Base-by-base conservation (phyloP, 2,329 filamentous ascomycete genomes). In the Fusarium chuoi region DNA sequence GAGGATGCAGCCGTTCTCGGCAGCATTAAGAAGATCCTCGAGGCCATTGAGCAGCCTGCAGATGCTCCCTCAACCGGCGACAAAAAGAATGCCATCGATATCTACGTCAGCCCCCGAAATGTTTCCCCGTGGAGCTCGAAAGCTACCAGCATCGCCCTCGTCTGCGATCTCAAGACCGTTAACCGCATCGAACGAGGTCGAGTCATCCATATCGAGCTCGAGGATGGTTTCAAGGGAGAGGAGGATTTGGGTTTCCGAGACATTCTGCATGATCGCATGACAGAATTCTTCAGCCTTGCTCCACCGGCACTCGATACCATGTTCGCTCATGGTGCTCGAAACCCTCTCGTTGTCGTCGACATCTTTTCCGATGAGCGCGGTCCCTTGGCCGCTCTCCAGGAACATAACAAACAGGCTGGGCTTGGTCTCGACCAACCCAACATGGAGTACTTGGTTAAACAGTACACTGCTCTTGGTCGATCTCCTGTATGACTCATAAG, bases 81-180 rank as follows among this genome's bases (percentile, higher is more conserved):
- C 70, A 87, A 89, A 60, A 62, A 35, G 14, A 82, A 86, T 66
- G 85, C 86, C 48, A 83, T 87, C 55, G 86, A 91, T 71, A 89
- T 93, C 81, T 94, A 95, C 80, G 88, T 98, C 66, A 91, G 89
- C 52, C 96, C 96, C 26, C 90, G 96, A 75, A 93, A 93, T 78
- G 95, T 97, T 76, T 98, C 95, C 45, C 96, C 96, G 81, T 99
- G 96, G 96, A 98, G 95, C 84, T 98, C 95, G 64, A 95, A 98
- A 83, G 96, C 95, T 35, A 98, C 96, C 52, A 96, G 91, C 81
- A 98, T 98, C 81, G 93, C 96, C 61, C 91, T 96, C 75, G 96
- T 98, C 38, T 98, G 96, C 81, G 95, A 94, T 33, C 86, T 98
- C 68, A 90, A 91, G 76, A 85, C 88, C 46, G 88, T 93, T 36